Percentiles rank a stretch among this genome's conserved stretches.
These are phyloP conservation scores for Phytophthora quininea DNA, from an alignment of 352 stramenopile species.

Conservation along the genomic window DNA sequence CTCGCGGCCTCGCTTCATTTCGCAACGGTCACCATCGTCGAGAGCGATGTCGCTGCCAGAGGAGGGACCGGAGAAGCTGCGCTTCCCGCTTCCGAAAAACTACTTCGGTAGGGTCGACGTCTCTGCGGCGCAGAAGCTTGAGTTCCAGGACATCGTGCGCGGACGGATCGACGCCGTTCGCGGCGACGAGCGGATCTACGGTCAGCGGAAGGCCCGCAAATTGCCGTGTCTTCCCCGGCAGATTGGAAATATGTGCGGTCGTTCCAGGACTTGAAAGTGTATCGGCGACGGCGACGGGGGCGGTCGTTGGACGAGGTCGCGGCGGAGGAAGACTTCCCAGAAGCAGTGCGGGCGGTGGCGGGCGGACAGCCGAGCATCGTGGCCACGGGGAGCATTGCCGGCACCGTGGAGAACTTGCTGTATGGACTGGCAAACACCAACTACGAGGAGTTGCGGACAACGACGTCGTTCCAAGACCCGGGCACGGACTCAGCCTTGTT, in stretches of 20 bases:
- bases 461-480: slow-evolving; percentile 32
- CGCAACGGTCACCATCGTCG: too few species aligned
- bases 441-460: slow-evolving; percentile 36
- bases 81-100: slow-evolving; percentile 29
- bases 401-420: slow-evolving; percentile 41
- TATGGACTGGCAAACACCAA: slow-evolving; percentile 35
- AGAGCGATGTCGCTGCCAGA: too few species aligned
- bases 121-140: slow-evolving; percentile 37
- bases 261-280: slow-evolving; percentile 48
- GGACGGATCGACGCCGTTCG: slow-evolving; percentile 24
- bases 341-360: slow-evolving; percentile 16
- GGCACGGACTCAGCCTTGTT: slow-evolving; percentile 38
- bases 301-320: slow-evolving; percentile 22
- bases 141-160: slow-evolving; percentile 31
- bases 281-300: slow-evolving; percentile 24
- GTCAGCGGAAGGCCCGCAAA: slow-evolving; percentile 17
- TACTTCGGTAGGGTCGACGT: slow-evolving; percentile 38
- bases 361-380: slow-evolving; percentile 42
- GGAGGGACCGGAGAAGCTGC: slow-evolving; percentile 3
- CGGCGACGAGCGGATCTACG: slow-evolving; percentile 36
- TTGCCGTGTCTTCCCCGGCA: slow-evolving; percentile 33
- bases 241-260: slow-evolving; percentile 51
- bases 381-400: slow-evolving; percentile 37
- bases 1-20: too few species aligned
- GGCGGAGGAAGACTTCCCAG: slow-evolving; percentile 23